phyloP scores from a whole-genome alignment of 2,329 filamentous ascomycete genomes.

The Knufia petricola region DNA sequence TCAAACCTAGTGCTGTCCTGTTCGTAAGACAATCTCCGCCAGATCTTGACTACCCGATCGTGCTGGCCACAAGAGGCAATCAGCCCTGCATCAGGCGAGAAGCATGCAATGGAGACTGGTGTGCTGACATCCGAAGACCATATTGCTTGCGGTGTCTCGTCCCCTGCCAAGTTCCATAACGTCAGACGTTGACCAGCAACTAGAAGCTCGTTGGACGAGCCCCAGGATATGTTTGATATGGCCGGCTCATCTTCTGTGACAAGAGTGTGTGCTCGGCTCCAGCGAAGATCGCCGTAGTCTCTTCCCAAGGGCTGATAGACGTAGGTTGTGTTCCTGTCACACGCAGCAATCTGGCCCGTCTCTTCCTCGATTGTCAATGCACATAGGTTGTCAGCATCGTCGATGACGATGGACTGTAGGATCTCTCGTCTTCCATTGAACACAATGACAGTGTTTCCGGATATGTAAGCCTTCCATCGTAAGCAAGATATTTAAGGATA shows the following conservation, averaged over 20 bases:
- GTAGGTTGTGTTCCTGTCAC: constrained; percentile 56
- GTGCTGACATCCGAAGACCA: constrained; percentile 71
- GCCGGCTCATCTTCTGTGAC: constrained; percentile 33
- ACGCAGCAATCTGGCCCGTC: constrained; percentile 75
- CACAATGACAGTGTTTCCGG: constrained; percentile 77
- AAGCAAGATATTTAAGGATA: not conserved
- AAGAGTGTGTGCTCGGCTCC: constrained; percentile 17
- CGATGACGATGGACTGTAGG: constrained; percentile 84
- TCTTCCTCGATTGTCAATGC: constrained; percentile 72
- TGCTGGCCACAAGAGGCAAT: constrained; percentile 71
- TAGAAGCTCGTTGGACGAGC: constrained; percentile 72
- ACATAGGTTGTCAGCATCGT: constrained; percentile 58
- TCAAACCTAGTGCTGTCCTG: constrained; percentile 79
- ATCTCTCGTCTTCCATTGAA: constrained; percentile 64
- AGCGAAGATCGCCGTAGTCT: constrained; percentile 56
- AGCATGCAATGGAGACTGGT: constrained; percentile 60
- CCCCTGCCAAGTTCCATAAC: constrained; percentile 49
- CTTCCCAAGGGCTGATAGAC: constrained; percentile 68
- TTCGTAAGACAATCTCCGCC: constrained; percentile 78
- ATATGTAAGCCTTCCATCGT: constrained; percentile 64
- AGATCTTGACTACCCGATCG: constrained; percentile 83
- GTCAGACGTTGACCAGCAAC: constrained; percentile 61
- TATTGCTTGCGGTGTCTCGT: constrained; percentile 38
- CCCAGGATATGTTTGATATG: constrained; percentile 69
- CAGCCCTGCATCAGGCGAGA: constrained; percentile 79